These are phyloP conservation scores for Inonotus obliquus DNA, from an alignment of 1,284 basidiomycete species.

Conservation along the genomic window DNA sequence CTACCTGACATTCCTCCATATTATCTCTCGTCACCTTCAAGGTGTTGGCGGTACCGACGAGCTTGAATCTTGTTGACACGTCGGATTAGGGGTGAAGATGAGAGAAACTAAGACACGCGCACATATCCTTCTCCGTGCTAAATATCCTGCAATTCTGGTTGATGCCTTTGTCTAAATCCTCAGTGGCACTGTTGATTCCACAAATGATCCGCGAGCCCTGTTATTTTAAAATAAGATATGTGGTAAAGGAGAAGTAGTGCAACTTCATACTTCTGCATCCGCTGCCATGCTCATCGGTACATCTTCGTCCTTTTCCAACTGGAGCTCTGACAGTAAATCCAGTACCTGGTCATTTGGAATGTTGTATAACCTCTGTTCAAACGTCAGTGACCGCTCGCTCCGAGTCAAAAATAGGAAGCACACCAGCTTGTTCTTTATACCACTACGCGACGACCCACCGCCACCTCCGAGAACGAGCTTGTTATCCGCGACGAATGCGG, in stretches of 20 bases:
- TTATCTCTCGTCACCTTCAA: constrained; percentile 19
- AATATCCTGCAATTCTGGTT: constrained; percentile 85
- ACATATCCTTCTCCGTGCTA: constrained; percentile 57
- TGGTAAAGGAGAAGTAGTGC: constrained; percentile 4
- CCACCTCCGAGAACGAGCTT: constrained; percentile 87
- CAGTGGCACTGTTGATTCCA: constrained; percentile 77
- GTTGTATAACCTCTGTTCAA: constrained; percentile 62
- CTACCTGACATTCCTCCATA: constrained; percentile 81
- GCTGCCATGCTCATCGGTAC: constrained; percentile 91
- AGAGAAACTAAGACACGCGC: constrained; percentile 22
- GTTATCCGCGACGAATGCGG: constrained; percentile 71
- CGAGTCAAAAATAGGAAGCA: constrained; percentile 26
- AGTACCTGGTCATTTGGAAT: constrained; percentile 57
- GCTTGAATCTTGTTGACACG: constrained; percentile 43
- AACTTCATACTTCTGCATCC: constrained; percentile 48
- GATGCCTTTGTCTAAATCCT: constrained; percentile 54
- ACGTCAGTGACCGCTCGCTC: background rate
- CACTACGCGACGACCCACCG: constrained; percentile 74
- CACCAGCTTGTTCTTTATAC: constrained; percentile 91
- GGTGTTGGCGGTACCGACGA: constrained; percentile 45
- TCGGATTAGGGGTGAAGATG: constrained; percentile 5
- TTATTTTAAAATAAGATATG: background rate
- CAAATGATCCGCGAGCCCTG: constrained; percentile 48
- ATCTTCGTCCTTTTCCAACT: constrained; percentile 79
- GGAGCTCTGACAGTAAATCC: constrained; percentile 60